Evolutionary conservation across 2,329 filamentous ascomycete species (phyloP).

Genomic region (Penicillium oxalicum): DNA sequence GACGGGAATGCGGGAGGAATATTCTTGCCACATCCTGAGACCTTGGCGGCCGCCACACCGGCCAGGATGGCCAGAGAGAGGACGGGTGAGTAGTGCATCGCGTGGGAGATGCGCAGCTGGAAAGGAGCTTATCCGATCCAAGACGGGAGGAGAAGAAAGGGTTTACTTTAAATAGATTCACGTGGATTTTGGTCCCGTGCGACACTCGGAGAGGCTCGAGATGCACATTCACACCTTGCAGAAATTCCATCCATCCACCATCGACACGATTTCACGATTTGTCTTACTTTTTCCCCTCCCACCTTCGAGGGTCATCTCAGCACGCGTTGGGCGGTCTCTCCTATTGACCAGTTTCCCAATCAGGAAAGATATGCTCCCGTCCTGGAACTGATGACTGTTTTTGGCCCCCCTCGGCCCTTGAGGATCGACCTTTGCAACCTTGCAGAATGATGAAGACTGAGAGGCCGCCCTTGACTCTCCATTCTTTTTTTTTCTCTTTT

Average conservation of each 20-base stretch:
- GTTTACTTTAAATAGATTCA: too few relatives aligned
- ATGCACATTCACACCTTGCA: not conserved
- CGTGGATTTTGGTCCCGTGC: too few relatives aligned
- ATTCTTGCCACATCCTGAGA: slow-evolving; percentile 14
- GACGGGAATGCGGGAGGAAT: slow-evolving; percentile 16
- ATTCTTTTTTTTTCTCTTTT: too few relatives aligned
- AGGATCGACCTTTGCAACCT: too few relatives aligned
- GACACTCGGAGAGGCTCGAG: not conserved
- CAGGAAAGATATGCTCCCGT: not conserved
- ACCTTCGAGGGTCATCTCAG: too few relatives aligned
- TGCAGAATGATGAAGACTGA: too few relatives aligned
- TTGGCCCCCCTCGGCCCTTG: not conserved
- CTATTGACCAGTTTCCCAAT: not conserved
- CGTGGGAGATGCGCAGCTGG: not conserved
- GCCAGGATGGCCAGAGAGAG: slow-evolving; percentile 5
- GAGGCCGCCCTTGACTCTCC: too few relatives aligned
- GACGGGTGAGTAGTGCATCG: slow-evolving; percentile 5
- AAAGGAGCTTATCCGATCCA: not conserved
- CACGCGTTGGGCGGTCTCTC: too few relatives aligned
- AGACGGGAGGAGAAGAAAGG: not conserved
- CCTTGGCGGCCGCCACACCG: slow-evolving; percentile 3
- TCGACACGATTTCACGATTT: not conserved
- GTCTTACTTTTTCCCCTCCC: too few relatives aligned
- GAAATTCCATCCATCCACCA: not conserved
- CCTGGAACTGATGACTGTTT: not conserved